Conservation (phyloP, 1,284 basidiomycete genomes). For the Sanghuangporus sanghuang region DNA sequence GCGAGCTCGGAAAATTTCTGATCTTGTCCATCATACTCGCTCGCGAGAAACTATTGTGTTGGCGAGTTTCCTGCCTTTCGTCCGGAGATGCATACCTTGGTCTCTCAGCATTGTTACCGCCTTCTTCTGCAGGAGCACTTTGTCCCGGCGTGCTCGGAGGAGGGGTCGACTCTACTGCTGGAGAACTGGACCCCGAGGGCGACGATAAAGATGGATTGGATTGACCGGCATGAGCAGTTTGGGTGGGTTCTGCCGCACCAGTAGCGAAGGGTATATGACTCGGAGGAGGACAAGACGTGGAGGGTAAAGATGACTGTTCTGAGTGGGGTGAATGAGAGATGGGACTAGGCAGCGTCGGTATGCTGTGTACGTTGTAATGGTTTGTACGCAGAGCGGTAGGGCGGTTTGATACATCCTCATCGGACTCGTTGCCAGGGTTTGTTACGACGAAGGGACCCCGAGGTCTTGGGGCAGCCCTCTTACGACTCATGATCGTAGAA, state of each 20-base stretch:
- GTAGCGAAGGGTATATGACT: conserved; percentile 13
- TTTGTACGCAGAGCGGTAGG: neutral
- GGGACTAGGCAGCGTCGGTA: conserved; percentile 14
- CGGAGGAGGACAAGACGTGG: conserved; percentile 8
- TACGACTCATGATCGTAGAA: conserved; percentile 7
- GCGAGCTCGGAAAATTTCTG: conserved; percentile 2
- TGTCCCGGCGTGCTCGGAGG: conserved; percentile 62
- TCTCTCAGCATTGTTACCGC: conserved; percentile 33
- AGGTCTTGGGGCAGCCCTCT: conserved; percentile 3
- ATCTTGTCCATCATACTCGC: conserved; percentile 14
- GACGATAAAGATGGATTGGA: conserved; percentile 46
- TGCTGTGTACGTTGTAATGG: neutral
- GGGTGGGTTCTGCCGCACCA: neutral
- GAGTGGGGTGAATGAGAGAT: conserved; percentile 15
- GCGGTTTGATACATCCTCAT: conserved; percentile 13
- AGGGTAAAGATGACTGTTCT: conserved; percentile 13
- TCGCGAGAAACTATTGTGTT: conserved; percentile 2
- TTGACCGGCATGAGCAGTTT: neutral
- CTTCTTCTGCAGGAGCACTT: conserved; percentile 33
- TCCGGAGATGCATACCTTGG: conserved; percentile 26
- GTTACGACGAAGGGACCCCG: conserved; percentile 18
- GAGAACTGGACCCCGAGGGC: conserved; percentile 60
- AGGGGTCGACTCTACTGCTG: conserved; percentile 52
- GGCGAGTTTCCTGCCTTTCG: conserved; percentile 10
- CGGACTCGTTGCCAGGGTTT: conserved; percentile 19